Percentiles rank a stretch among this genome's conserved stretches.
Conservation (phyloP, 495 filamentous ascomycete species). For the Usnea hakonensis region DNA sequence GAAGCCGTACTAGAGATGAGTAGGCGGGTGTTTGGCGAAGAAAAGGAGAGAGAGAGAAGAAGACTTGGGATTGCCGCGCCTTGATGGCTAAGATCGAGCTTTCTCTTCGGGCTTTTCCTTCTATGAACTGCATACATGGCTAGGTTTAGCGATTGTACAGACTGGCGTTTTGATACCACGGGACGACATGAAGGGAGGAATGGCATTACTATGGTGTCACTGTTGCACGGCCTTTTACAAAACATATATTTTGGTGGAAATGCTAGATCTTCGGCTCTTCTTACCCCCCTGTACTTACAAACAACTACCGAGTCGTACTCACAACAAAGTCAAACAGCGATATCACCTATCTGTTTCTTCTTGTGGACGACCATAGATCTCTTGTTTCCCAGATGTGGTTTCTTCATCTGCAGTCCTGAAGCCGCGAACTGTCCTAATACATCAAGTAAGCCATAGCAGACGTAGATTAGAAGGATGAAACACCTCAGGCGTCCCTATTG, state of each 20-base stretch:
- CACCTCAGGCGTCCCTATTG: background rate
- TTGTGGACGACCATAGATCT: too few species aligned
- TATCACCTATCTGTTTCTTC: too few species aligned
- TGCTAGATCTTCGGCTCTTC: too few species aligned
- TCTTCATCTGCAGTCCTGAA: background rate
- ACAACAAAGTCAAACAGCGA: too few species aligned
- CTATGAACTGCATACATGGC: background rate
- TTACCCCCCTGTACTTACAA: too few species aligned
- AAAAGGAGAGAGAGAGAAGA: conserved; percentile 50
- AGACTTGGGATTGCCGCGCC: conserved; percentile 7
- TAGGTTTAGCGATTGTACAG: conserved; percentile 14
- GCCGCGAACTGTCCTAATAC: background rate
- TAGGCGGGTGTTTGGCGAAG: conserved; percentile 82
- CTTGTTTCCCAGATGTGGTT: too few species aligned
- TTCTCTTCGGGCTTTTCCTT: background rate
- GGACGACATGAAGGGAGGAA: background rate
- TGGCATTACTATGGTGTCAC: background rate
- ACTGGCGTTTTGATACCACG: conserved; percentile 14
- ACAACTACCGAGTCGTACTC: too few species aligned
- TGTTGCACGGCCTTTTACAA: too few species aligned
- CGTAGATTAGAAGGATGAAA: background rate
- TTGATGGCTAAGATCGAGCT: conserved; percentile 1
- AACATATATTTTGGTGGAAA: too few species aligned
- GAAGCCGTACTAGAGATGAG: conserved; percentile 92
- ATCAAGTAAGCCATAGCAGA: background rate